These are phyloP conservation scores for Clavispora phyllophila DNA, from an alignment of 805 yeast genomes.

Conservation along the genomic window DNA sequence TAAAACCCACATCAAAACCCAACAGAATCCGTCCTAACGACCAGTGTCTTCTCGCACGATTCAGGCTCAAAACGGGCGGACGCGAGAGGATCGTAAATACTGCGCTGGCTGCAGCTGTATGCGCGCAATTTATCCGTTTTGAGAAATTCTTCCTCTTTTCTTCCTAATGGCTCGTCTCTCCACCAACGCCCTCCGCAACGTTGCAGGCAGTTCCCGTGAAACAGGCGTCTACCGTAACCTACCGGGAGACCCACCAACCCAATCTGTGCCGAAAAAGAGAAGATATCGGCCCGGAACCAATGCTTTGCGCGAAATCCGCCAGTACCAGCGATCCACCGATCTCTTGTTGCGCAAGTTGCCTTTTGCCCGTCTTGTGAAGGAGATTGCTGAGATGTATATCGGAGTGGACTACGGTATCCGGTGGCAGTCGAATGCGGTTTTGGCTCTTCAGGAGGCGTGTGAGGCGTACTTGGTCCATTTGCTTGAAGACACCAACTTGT, in stretches of 20 bases:
- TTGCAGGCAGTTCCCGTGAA: constrained; percentile 5
- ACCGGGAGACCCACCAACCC: constrained; percentile 50
- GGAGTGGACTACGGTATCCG: constrained; percentile 54
- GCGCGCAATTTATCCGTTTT: constrained; percentile 6
- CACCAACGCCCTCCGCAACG: constrained; percentile 7
- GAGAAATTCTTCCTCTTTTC: constrained; percentile 1
- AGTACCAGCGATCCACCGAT: constrained; percentile 64
- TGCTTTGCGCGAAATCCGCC: constrained; percentile 65
- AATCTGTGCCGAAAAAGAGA: constrained; percentile 26
- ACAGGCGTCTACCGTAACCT: constrained; percentile 42
- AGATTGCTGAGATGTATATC: constrained; percentile 58
- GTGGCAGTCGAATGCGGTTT: constrained; percentile 75
- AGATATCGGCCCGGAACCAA: constrained; percentile 58
- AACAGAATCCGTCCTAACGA: too few species aligned
- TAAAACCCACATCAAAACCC: too few species aligned
- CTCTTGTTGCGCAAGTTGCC: constrained; percentile 67
- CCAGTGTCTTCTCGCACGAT: too few species aligned
- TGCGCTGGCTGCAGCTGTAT: constrained; percentile 6
- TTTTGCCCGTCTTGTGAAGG: constrained; percentile 71
- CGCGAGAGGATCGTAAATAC: constrained; percentile 1
- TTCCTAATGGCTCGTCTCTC: constrained; percentile 11
- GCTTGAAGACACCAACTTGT: constrained; percentile 69
- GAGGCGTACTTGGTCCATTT: constrained; percentile 73
- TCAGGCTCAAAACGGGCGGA: too few species aligned
- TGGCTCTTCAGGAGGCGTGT: constrained; percentile 77